phyloP scores from a whole-genome alignment of 306 rosid genomes.

The Vigna trinervia region DNA sequence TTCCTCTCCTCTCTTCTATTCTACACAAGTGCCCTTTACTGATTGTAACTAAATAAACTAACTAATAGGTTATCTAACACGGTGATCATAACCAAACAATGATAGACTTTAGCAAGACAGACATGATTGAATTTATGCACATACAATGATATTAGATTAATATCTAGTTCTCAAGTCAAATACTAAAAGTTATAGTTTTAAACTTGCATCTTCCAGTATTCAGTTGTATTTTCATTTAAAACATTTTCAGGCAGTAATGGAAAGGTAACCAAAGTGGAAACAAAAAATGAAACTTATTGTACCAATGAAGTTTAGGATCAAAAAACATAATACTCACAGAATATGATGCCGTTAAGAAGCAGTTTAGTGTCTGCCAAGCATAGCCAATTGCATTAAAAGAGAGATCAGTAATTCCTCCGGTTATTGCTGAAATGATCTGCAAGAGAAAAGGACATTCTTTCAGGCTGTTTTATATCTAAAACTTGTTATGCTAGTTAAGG shows the following conservation, averaged over 20 bases:
- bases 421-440: constrained; percentile 95
- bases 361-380: constrained; percentile 86
- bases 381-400: constrained; percentile 87
- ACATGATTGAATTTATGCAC: constrained; percentile 8
- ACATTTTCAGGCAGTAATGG: constrained; percentile 10
- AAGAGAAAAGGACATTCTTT: constrained; percentile 38
- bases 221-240: constrained; percentile 25
- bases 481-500: constrained; percentile 19
- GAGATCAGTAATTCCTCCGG: constrained; percentile 93
- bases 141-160: neutral
- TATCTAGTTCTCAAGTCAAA: constrained; percentile 12
- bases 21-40: neutral
- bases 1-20: neutral
- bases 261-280: constrained; percentile 7
- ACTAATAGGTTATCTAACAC: neutral
- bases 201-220: constrained; percentile 4
- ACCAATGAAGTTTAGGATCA: constrained; percentile 31
- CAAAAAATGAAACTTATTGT: constrained; percentile 8
- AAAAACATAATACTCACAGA: constrained; percentile 74
- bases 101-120: constrained; percentile 16
- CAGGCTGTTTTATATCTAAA: constrained; percentile 17
- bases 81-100: constrained; percentile 4
- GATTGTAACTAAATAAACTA: neutral
- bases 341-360: constrained; percentile 97
- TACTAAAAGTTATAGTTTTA: neutral